Evolutionary conservation across 2,329 filamentous ascomycete genomes (phyloP).

Genomic region (Xenoacremonium recifei): DNA sequence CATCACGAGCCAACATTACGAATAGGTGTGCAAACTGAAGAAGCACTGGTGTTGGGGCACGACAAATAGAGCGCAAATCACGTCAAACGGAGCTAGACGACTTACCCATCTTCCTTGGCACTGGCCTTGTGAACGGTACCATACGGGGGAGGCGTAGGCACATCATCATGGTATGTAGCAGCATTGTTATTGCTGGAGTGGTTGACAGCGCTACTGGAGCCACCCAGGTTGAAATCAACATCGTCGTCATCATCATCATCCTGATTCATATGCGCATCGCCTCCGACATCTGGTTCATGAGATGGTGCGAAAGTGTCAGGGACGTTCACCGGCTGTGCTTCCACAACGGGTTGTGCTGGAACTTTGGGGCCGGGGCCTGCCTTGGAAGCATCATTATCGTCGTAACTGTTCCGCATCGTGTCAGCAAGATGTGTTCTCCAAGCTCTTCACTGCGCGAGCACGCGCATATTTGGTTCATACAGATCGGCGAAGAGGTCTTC

Average conservation of each 20-base stretch:
- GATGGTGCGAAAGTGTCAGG: conserved; percentile 22
- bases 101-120: conserved; percentile 54
- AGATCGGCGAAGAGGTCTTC: conserved; percentile 96
- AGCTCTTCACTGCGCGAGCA: too few relatives aligned
- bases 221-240: conserved; percentile 58
- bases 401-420: conserved; percentile 50
- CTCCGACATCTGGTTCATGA: conserved; percentile 21
- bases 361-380: conserved; percentile 32
- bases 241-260: conserved; percentile 55
- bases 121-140: conserved; percentile 55
- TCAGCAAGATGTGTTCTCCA: not conserved
- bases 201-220: conserved; percentile 33
- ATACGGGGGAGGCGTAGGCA: conserved; percentile 31
- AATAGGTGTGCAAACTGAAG: conserved; percentile 11
- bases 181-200: conserved; percentile 30
- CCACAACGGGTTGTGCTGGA: conserved; percentile 25
- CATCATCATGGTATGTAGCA: conserved; percentile 29
- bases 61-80: conserved; percentile 21
- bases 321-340: conserved; percentile 26
- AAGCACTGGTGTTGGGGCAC: conserved; percentile 8
- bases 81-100: conserved; percentile 21
- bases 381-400: conserved; percentile 57
- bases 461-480: too few relatives aligned
- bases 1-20: conserved; percentile 16
- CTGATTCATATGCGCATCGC: conserved; percentile 44